A percentile compares a stretch with the other conserved stretches of the same genome.
Evolutionary conservation across 192 early-diverging fungal genomes (phyloP).

Genomic region (Podochytrium sp.): DNA sequence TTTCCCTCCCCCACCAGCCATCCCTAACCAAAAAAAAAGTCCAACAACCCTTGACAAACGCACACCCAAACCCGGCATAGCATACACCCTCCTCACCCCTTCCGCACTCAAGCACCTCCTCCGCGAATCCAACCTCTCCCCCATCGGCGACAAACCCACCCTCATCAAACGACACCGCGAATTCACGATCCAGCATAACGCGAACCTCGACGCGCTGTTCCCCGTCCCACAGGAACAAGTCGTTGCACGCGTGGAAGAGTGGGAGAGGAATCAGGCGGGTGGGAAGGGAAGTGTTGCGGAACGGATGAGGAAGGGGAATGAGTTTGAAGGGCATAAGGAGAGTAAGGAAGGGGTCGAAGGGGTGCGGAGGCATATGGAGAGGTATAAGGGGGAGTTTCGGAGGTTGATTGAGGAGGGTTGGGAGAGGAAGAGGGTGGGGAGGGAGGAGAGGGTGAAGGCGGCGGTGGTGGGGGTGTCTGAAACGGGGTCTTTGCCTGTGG

Average conservation of each 20-base stretch:
- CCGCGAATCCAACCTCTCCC: constrained; percentile 11
- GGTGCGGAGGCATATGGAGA: not conserved
- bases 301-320: not conserved
- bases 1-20: not conserved
- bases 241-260: not conserved
- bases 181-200: constrained; percentile 19
- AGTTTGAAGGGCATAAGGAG: constrained; percentile 11
- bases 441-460: too few relatives aligned
- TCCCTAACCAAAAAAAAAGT: not conserved
- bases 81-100: constrained; percentile 22
- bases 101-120: constrained; percentile 15
- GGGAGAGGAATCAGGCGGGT: constrained; percentile 17
- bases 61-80: constrained; percentile 10
- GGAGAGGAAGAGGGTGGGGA: not conserved
- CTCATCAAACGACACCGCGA: constrained; percentile 25
- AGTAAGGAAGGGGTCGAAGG: constrained; percentile 2
- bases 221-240: constrained; percentile 4
- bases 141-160: constrained; percentile 29
- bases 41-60: not conserved
- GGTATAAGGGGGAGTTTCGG: constrained; percentile 7
- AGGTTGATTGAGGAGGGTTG: not conserved
- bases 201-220: constrained; percentile 12
- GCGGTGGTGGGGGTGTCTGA: too few relatives aligned
- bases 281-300: not conserved
- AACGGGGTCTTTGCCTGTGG: too few relatives aligned